These are phyloP conservation scores for Colletotrichum abscissum DNA, from an alignment of 2,329 filamentous ascomycete genomes.

Conservation along the genomic window DNA sequence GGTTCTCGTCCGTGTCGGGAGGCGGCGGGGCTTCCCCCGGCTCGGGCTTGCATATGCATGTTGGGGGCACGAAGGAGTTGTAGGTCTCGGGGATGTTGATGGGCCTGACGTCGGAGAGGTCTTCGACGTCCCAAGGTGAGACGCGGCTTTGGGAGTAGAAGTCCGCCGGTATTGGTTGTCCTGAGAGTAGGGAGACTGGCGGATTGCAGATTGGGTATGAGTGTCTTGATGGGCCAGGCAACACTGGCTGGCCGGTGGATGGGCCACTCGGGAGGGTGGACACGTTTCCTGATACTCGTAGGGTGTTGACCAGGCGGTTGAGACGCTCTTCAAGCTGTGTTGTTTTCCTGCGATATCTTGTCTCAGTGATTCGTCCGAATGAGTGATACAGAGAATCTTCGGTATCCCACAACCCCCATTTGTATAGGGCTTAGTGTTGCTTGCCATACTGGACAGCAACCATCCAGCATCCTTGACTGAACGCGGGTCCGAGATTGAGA, in stretches of 20 bases:
- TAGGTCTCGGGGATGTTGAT: constrained; percentile 54
- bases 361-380: not conserved
- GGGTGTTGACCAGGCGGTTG: constrained; percentile 60
- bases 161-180: not conserved
- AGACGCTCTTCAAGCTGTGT: constrained; percentile 61
- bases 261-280: constrained; percentile 1
- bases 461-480: too few relatives aligned
- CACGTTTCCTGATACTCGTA: constrained; percentile 56
- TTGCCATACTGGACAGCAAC: not conserved
- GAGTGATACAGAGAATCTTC: not conserved
- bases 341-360: constrained; percentile 50
- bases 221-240: not conserved
- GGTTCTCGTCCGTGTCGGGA: constrained; percentile 57
- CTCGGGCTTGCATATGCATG: constrained; percentile 59
- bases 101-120: constrained; percentile 38
- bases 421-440: not conserved
- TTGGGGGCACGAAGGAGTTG: constrained; percentile 57
- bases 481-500: not conserved
- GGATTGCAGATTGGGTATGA: not conserved
- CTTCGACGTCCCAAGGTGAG: constrained; percentile 17
- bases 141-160: not conserved
- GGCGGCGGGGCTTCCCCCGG: constrained; percentile 51
- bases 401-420: not conserved
- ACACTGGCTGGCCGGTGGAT: not conserved
- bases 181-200: not conserved